phyloP scores from a whole-genome alignment of 306 rosid genomes.

The Gastrolobium bilobum region DNA sequence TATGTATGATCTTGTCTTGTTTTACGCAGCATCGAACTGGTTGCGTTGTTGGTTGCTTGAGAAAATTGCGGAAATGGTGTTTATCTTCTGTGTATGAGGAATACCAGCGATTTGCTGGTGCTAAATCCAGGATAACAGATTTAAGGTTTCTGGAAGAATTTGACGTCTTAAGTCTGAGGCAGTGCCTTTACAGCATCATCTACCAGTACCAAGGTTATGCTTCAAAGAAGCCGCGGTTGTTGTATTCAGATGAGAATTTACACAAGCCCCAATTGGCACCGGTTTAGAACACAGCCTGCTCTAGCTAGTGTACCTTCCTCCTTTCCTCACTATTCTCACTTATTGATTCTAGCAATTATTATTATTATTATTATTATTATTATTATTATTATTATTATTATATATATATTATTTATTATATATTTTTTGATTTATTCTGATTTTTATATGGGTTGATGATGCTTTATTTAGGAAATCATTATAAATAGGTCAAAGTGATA shows the following conservation, averaged over 20 bases:
- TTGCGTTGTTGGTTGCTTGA: conserved; percentile 79
- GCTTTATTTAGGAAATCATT: too few relatives aligned
- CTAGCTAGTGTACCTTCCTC: too few relatives aligned
- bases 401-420: too few relatives aligned
- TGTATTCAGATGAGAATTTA: conserved; percentile 62
- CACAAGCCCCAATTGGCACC: conserved; percentile 63
- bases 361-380: too few relatives aligned
- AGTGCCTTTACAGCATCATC: conserved; percentile 81
- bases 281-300: conserved; percentile 34
- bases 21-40: conserved; percentile 81
- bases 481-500: too few relatives aligned
- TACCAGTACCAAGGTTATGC: conserved; percentile 80
- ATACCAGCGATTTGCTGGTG: conserved; percentile 74
- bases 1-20: background rate
- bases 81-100: conserved; percentile 75
- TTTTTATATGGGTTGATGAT: too few relatives aligned
- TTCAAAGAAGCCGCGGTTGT: conserved; percentile 71
- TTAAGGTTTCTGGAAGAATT: conserved; percentile 68
- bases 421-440: too few relatives aligned
- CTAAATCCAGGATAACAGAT: conserved; percentile 72
- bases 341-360: too few relatives aligned
- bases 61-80: conserved; percentile 89
- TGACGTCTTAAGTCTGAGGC: conserved; percentile 59
- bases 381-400: too few relatives aligned
- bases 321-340: too few relatives aligned